A percentile compares a stretch with the other conserved stretches of the same genome.
phyloP scores from a whole-genome alignment of 176 grass and related monocot species.

The Hordeum vulgare region DNA sequence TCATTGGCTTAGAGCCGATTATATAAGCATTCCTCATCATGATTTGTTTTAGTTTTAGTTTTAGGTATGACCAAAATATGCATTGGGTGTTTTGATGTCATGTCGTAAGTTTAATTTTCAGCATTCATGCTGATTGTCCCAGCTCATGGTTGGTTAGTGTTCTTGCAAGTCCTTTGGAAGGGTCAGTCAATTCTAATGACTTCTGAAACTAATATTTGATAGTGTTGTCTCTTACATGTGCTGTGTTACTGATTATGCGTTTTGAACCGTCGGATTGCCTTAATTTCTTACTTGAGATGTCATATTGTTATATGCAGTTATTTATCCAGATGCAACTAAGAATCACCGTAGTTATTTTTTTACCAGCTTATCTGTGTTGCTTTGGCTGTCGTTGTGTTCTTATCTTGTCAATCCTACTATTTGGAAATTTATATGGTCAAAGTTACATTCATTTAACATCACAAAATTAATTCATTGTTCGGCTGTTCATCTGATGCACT shows the following conservation, averaged over 20 bases:
- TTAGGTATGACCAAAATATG: neutral
- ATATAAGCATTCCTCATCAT: neutral
- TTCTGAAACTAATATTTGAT: neutral
- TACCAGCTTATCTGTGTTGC: neutral
- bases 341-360: neutral
- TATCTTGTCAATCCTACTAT: neutral
- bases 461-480: neutral
- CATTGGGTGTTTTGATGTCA: neutral
- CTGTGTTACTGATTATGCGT: neutral
- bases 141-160: neutral
- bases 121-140: neutral
- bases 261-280: neutral
- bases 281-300: neutral
- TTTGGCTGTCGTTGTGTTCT: neutral
- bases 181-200: neutral
- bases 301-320: neutral
- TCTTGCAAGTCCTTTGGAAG: neutral
- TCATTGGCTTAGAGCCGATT: neutral
- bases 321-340: neutral
- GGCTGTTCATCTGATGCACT: neutral
- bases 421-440: neutral
- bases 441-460: neutral
- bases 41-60: neutral
- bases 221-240: neutral
- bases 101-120: neutral